phyloP scores from a whole-genome alignment of 495 filamentous ascomycete species.

The Penicillium egyptiacum region DNA sequence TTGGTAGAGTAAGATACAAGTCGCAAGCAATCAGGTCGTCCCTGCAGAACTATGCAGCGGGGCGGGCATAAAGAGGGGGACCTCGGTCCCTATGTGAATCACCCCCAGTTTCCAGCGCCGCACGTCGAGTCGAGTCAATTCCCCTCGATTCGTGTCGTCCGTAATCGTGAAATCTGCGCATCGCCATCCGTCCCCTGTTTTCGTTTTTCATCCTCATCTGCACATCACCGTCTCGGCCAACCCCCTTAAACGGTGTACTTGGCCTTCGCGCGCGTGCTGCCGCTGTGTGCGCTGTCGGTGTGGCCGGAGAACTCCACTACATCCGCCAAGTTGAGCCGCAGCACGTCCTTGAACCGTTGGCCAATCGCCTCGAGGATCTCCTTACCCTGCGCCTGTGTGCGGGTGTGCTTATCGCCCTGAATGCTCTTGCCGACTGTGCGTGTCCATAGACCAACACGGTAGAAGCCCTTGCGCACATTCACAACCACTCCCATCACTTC shows the following conservation, averaged over 20 bases:
- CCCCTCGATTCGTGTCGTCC: slow-evolving; percentile 16
- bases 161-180: slow-evolving; percentile 12
- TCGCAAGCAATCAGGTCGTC: slow-evolving; percentile 32
- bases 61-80: slow-evolving; percentile 21
- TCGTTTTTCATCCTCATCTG: slow-evolving; percentile 6
- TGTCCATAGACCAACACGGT: slow-evolving; percentile 91
- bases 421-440: slow-evolving; percentile 83
- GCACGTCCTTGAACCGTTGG: slow-evolving; percentile 82
- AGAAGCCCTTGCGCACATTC: slow-evolving; percentile 98
- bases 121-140: slow-evolving; percentile 11
- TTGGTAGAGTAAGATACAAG: slow-evolving; percentile 33
- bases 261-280: slow-evolving; percentile 91
- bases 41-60: slow-evolving; percentile 27
- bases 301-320: slow-evolving; percentile 92
- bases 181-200: slow-evolving; percentile 3
- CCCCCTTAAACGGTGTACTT: slow-evolving; percentile 75
- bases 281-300: slow-evolving; percentile 86
- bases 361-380: slow-evolving; percentile 82
- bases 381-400: slow-evolving; percentile 74
- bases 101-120: slow-evolving; percentile 10
- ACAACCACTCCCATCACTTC: slow-evolving; percentile 99
- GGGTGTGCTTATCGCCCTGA: slow-evolving; percentile 69
- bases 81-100: slow-evolving; percentile 20
- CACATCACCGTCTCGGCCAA: slow-evolving; percentile 1
- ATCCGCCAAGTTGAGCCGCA: slow-evolving; percentile 73